Conservation (phyloP, 225 moss, liverwort and hornwort species). For the Physcomitrium patens region DNA sequence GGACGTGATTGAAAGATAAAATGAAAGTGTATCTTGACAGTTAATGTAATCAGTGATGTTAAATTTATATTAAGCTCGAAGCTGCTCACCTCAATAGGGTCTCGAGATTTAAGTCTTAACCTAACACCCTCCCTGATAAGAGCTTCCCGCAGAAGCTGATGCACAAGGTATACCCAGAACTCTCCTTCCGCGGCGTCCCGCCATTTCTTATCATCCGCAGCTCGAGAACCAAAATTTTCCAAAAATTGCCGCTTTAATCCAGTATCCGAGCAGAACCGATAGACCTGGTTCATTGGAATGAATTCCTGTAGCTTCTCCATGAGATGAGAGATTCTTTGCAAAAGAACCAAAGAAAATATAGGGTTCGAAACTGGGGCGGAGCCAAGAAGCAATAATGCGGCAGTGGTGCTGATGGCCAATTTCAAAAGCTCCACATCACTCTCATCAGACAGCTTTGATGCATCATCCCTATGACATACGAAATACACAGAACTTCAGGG, state of each 20-base stretch:
- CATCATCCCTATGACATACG: slow-evolving; percentile 39
- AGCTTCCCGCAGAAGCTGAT: slow-evolving; percentile 61
- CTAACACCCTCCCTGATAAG: slow-evolving; percentile 65
- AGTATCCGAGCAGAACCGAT: slow-evolving; percentile 50
- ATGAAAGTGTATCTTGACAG: slow-evolving; percentile 5
- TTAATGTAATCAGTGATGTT: slow-evolving; percentile 2
- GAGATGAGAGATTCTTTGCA: slow-evolving; percentile 43
- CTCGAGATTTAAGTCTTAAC: slow-evolving; percentile 57
- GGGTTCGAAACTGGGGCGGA: slow-evolving; percentile 65
- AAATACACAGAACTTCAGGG: slow-evolving; percentile 28
- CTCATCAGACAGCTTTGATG: slow-evolving; percentile 32
- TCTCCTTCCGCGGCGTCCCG: slow-evolving; percentile 53
- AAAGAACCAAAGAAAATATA: slow-evolving; percentile 47
- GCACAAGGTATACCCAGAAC: slow-evolving; percentile 65
- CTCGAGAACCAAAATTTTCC: slow-evolving; percentile 60
- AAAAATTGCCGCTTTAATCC: slow-evolving; percentile 64
- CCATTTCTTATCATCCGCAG: slow-evolving; percentile 61
- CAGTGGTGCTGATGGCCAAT: slow-evolving; percentile 57
- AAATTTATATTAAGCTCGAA: slow-evolving; percentile 6
- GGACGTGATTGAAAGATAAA: slow-evolving; percentile 10
- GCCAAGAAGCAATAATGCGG: slow-evolving; percentile 62
- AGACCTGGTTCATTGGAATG: slow-evolving; percentile 52
- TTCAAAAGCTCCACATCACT: slow-evolving; percentile 61
- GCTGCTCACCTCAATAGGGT: slow-evolving; percentile 58
- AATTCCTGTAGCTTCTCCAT: slow-evolving; percentile 63